Conservation (phyloP, 192 early-diverging fungal species). For the Umbelopsis ramanniana region DNA sequence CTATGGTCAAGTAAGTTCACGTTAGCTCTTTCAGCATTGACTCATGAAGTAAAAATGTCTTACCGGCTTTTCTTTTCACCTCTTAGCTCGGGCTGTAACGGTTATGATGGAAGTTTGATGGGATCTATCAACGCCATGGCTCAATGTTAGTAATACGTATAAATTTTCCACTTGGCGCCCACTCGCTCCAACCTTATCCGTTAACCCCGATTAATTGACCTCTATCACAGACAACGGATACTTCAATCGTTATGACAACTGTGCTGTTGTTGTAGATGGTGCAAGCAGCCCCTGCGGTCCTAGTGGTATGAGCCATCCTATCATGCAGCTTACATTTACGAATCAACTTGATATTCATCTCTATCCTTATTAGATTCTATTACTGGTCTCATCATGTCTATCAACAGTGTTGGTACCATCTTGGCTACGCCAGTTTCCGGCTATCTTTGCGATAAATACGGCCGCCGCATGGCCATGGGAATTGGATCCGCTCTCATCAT, state of each 20-base stretch:
- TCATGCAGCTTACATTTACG: background rate
- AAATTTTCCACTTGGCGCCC: no score
- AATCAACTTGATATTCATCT: background rate
- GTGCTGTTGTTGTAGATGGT: background rate
- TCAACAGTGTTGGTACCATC: conserved; percentile 69
- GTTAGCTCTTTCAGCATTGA: background rate
- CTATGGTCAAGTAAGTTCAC: conserved; percentile 12
- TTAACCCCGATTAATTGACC: background rate
- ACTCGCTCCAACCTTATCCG: no score
- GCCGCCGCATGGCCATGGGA: conserved; percentile 67
- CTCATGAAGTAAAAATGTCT: background rate
- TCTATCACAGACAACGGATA: background rate
- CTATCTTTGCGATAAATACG: conserved; percentile 62
- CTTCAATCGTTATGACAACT: background rate
- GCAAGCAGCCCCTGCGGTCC: background rate
- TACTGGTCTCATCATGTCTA: conserved; percentile 60
- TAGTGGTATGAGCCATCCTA: background rate
- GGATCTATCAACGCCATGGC: conserved; percentile 19
- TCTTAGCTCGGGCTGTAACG: conserved; percentile 15
- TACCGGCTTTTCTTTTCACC: background rate
- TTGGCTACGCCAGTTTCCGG: conserved; percentile 65
- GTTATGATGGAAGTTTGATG: conserved; percentile 24
- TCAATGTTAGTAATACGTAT: background rate
- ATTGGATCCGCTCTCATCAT: conserved; percentile 60
- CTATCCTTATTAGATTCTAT: background rate